phyloP scores from a whole-genome alignment of 2,329 filamentous ascomycete genomes.

The Neocucurbitaria cava region DNA sequence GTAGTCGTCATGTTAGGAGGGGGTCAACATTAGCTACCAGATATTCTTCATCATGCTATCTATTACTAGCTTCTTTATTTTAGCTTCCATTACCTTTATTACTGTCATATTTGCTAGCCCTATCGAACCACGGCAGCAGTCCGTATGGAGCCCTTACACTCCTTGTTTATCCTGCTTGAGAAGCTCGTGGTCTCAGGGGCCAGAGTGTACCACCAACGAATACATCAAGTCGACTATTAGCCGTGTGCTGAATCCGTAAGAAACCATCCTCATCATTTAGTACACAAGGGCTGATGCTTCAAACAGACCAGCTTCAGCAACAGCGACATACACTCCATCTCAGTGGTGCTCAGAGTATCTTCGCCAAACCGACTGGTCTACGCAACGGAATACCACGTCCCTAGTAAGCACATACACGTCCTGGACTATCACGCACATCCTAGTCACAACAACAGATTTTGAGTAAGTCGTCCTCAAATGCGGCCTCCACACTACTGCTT shows the following conservation, averaged over 20 bases:
- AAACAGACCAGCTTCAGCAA: constrained; percentile 18
- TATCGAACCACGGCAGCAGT: constrained; percentile 3
- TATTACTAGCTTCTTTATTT: constrained; percentile 1
- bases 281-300: not conserved
- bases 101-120: constrained; percentile 4
- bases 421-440: constrained; percentile 12
- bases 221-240: constrained; percentile 13
- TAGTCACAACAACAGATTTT: constrained; percentile 18
- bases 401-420: constrained; percentile 14
- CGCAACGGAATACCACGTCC: constrained; percentile 2
- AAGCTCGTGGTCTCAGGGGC: constrained; percentile 20
- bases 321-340: constrained; percentile 18
- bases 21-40: not conserved
- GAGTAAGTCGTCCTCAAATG: too few species aligned
- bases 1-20: not conserved
- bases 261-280: not conserved
- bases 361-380: constrained; percentile 15
- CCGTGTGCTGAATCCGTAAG: constrained; percentile 20
- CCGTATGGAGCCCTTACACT: constrained; percentile 8
- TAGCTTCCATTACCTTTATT: not conserved
- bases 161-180: constrained; percentile 17
- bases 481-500: too few species aligned
- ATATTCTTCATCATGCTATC: not conserved
- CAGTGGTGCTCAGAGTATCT: constrained; percentile 20
- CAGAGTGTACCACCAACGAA: constrained; percentile 19